phyloP scores from a whole-genome alignment of 257 asterid species.

The Solanum piurae region DNA sequence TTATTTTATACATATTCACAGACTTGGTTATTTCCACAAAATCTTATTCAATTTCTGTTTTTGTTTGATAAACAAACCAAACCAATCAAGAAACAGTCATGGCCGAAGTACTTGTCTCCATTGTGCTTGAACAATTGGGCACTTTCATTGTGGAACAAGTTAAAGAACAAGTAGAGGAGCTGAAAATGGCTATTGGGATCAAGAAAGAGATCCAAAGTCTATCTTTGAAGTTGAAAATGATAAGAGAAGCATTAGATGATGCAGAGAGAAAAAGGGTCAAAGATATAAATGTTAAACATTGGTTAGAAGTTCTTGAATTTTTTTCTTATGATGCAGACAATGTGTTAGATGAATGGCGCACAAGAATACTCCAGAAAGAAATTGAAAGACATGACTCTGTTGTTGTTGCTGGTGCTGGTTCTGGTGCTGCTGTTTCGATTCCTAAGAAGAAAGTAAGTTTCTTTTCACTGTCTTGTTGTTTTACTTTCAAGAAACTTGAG shows the following conservation, averaged over 20 bases:
- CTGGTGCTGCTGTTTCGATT: not conserved
- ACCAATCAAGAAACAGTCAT: not conserved
- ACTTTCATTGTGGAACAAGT: not conserved
- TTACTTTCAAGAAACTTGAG: not conserved
- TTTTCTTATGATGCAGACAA: slow-evolving; percentile 10
- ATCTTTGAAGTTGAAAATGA: not conserved
- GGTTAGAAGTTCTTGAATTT: slow-evolving; percentile 5
- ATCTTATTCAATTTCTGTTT: not conserved
- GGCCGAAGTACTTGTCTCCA: not conserved
- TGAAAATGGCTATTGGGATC: not conserved
- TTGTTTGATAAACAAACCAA: not conserved
- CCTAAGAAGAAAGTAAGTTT: not conserved
- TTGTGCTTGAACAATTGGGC: not conserved
- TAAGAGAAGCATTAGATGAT: not conserved
- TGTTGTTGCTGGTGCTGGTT: not conserved
- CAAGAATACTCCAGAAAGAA: not conserved
- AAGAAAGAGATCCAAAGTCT: slow-evolving; percentile 2
- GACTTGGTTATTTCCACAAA: not conserved
- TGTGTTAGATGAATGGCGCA: slow-evolving; percentile 9
- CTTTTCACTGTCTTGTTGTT: not conserved
- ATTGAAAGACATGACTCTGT: not conserved
- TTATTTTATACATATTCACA: not conserved
- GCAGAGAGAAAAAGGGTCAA: slow-evolving; percentile 4
- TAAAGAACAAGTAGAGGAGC: slow-evolving; percentile 1
- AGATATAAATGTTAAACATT: not conserved